Conservation (phyloP, 345 rosid species). For the Nasturtium officinale region DNA sequence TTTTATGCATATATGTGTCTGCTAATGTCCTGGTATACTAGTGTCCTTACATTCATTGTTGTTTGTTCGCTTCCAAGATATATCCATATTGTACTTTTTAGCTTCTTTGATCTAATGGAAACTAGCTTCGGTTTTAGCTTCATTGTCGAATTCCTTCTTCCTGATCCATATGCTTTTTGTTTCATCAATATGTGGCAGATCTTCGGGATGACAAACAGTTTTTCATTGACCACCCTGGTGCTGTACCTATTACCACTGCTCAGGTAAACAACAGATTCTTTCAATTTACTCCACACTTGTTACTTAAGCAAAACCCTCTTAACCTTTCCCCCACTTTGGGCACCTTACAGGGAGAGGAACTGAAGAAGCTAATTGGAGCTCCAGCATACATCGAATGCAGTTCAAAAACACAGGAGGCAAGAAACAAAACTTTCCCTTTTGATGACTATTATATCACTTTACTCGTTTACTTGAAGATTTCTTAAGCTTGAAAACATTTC, state of each 20-base stretch:
- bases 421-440: not conserved
- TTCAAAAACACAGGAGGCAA: slow-evolving; percentile 90
- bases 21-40: not conserved
- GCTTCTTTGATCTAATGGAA: not conserved
- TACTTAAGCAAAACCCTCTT: slow-evolving; percentile 12
- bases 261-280: slow-evolving; percentile 52
- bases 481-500: not conserved
- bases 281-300: not conserved
- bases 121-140: too few species aligned
- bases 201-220: slow-evolving; percentile 94
- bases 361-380: slow-evolving; percentile 74
- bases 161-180: slow-evolving; percentile 20
- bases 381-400: slow-evolving; percentile 96
- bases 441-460: not conserved
- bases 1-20: too few species aligned
- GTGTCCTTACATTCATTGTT: not conserved
- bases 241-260: slow-evolving; percentile 80
- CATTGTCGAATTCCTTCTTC: not conserved
- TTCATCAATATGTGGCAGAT: slow-evolving; percentile 53
- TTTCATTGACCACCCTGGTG: slow-evolving; percentile 89
- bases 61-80: not conserved
- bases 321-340: slow-evolving; percentile 11
- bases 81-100: not conserved
- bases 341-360: slow-evolving; percentile 80
- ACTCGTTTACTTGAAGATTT: not conserved